Evolutionary conservation across 2,329 filamentous ascomycete species (phyloP).

Genomic region (Pyrenochaeta sp.): DNA sequence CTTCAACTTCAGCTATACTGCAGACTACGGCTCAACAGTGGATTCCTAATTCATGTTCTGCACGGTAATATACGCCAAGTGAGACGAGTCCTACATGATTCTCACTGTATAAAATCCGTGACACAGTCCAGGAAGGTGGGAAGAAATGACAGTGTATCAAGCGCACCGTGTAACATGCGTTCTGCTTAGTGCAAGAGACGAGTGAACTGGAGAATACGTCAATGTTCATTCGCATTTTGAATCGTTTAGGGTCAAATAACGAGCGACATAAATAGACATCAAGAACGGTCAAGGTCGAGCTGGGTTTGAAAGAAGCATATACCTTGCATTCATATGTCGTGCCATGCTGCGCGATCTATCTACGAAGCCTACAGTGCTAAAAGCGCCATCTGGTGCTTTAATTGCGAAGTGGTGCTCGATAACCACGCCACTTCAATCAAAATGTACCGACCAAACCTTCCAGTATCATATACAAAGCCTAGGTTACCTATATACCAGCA

Average conservation of each 20-base stretch:
- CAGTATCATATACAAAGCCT: conserved; percentile 10
- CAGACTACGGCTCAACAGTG: no score
- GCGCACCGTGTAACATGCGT: no score
- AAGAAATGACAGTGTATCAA: no score
- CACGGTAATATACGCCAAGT: no score
- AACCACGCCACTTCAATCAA: neutral
- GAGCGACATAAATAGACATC: neutral
- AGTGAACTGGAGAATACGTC: no score
- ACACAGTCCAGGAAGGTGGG: no score
- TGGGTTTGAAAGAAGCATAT: neutral
- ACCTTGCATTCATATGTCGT: conserved; percentile 3
- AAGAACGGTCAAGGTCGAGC: neutral
- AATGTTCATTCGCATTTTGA: neutral
- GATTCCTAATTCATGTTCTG: no score
- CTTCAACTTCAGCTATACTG: no score
- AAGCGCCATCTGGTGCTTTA: neutral
- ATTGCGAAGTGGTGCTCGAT: neutral
- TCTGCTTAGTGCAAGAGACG: no score
- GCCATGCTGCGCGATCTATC: conserved; percentile 8
- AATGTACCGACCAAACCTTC: neutral
- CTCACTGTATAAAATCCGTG: no score
- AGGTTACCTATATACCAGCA: neutral
- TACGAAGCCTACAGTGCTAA: neutral
- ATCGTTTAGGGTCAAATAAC: neutral
- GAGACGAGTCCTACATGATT: no score